Base-by-base conservation (phyloP, 164 flowering plant genomes). In the Piper longum region DNA sequence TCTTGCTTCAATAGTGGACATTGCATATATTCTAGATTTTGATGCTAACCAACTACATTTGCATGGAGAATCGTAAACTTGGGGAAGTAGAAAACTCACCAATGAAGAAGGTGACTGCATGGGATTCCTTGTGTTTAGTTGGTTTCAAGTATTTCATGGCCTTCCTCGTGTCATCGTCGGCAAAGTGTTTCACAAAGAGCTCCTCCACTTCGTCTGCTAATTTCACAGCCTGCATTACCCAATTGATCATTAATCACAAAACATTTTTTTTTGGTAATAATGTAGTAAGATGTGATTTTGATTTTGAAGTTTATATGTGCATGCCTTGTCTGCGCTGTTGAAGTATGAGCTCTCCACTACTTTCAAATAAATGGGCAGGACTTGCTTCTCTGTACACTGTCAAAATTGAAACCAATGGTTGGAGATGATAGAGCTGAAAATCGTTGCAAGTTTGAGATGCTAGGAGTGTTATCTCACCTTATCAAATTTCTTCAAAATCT, bases 401-500 rank as follows among this genome's bases (percentile, higher is more conserved):
- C 4, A 40, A 51, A 41, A 16, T 62, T 18, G 39, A 26, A 26
- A 19, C 39, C 63, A 39, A 16, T 5, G 7, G 13, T 48, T 26
- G 43, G 4, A 42, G 13, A 41, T 26, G 36, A 26, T 26, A 26
- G 36, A 26, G 36, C 1, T 26, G 36, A 26, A 26, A 26, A 26
- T 26, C 36, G 2, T 26, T 26, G 36, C 36, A 26, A 26, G 36
- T 26, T 26, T 26, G 36, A 40, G 16, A 60, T 39, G 39, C 1
- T 19, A 18, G 17, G 41, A 62, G 16, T 36, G n/a, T 19, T 56
- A 62, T 36, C 83, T 69, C 73, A 87, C 99, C 71, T 93, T 93
- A 79, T 90, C 96, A 62, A 93, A 87, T 74, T 93, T 93, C 84
- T 93, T 93, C 80, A 93, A 71, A 66, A 93, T 93, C 81, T 93